Evolutionary conservation across 108 stramenopile genomes (phyloP).

Genomic region (Cylindrotheca closterium): DNA sequence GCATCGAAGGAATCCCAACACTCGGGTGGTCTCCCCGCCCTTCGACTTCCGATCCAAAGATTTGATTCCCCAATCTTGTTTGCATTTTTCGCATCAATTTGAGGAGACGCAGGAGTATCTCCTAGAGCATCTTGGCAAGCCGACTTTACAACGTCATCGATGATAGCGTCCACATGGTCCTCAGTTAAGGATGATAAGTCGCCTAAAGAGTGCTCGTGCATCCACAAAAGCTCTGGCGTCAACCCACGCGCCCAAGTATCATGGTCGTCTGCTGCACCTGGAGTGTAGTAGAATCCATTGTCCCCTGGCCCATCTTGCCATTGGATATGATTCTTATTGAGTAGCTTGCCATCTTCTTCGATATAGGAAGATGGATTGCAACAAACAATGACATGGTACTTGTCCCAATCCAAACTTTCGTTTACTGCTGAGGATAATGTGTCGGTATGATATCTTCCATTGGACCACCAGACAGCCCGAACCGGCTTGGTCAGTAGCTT

Average conservation of each 20-base stretch:
- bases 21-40: constrained; percentile 62
- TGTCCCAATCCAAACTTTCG: background rate
- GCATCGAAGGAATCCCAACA: constrained; percentile 79
- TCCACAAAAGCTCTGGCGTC: constrained; percentile 68
- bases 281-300: constrained; percentile 47
- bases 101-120: background rate
- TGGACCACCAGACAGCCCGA: constrained; percentile 35
- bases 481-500: constrained; percentile 31
- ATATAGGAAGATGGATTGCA: constrained; percentile 48
- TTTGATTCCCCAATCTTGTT: constrained; percentile 48
- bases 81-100: background rate
- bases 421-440: too few species aligned
- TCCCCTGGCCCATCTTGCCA: background rate
- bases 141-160: constrained; percentile 31
- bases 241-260: constrained; percentile 62
- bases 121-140: background rate
- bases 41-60: constrained; percentile 69
- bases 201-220: constrained; percentile 19
- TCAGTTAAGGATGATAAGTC: constrained; percentile 25
- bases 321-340: constrained; percentile 24
- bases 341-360: background rate
- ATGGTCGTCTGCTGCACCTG: constrained; percentile 80
- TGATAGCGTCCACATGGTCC: constrained; percentile 35
- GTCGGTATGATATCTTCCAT: background rate
- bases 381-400: constrained; percentile 46